Evolutionary conservation across 129 eudicot species (phyloP).

Genomic region (Lactuca sativa): DNA sequence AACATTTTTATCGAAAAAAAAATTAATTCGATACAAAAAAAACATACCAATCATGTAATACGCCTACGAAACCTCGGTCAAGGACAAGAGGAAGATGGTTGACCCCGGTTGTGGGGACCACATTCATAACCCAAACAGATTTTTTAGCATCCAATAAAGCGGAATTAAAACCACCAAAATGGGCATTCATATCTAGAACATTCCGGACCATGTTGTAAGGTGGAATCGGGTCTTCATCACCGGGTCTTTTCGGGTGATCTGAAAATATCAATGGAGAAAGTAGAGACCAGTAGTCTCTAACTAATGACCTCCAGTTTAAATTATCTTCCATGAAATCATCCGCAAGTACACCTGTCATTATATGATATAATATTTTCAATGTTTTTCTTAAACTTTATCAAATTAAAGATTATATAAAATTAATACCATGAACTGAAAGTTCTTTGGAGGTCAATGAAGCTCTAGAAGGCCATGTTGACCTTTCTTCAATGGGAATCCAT

Average conservation of each 20-base stretch:
- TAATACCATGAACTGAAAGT: constrained; percentile 63
- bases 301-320: constrained; percentile 68
- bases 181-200: constrained; percentile 96
- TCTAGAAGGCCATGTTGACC: constrained; percentile 83
- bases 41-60: constrained; percentile 89
- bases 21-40: background rate
- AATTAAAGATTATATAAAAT: background rate
- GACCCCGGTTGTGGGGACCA: constrained; percentile 72
- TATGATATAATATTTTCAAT: background rate
- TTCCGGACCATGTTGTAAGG: constrained; percentile 97
- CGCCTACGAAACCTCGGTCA: constrained; percentile 92
- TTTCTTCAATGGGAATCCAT: constrained; percentile 84
- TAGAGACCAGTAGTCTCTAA: constrained; percentile 82
- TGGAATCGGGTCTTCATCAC: constrained; percentile 98
- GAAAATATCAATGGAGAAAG: constrained; percentile 93
- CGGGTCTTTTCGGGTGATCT: constrained; percentile 99
- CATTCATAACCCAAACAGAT: constrained; percentile 99
- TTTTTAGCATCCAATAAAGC: constrained; percentile 80
- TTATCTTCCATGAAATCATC: constrained; percentile 80
- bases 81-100: constrained; percentile 81
- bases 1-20: background rate
- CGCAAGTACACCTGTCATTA: constrained; percentile 49
- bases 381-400: background rate
- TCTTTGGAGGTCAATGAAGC: constrained; percentile 61
- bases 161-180: constrained; percentile 85